Evolutionary conservation across 768 basidiomycete genomes (phyloP), one percentile per base, ranked within the genome.

Genomic region (Ephemerocybe angulata): DNA sequence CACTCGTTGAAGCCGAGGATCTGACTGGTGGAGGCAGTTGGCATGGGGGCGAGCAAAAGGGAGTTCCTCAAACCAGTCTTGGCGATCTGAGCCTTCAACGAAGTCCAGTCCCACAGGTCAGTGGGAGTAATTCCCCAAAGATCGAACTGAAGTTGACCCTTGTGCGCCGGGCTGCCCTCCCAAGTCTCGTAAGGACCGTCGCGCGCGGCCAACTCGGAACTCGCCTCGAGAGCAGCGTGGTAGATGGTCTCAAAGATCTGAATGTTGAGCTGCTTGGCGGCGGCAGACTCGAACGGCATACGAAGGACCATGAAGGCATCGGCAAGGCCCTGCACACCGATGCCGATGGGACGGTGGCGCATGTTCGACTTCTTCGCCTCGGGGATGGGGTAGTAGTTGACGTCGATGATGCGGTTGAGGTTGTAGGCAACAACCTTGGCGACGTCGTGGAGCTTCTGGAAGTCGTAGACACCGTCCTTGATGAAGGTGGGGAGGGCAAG

Each of bases 171-270:
- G 53, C 90, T 93, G 27, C 96, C 97, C 59, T 82, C 78, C 77
- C 85, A 98, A 1, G 90, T 87, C 73, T 93, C 87, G 68, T 98
- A 99, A 2, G 88, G 79, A 22, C 92, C 94, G 19, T 88, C 84
- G 53, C 63, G 73, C 67, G 76, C 82, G 21, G 96, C 93, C 55
- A 98, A 71, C 72, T 98, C 97, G 56, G 80, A 84, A 59, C 91
- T 94, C 3, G 92, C 87, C 71, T 98, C 96, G 24, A 93, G 82
- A 1, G 91, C 90, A 54, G 82, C 96, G 62, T 99, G 93, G 69
- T 98, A 99, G 67, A 99, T 98, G 13, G 97, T 99, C 78, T 99
- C 97, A 69, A 97, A 98, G 70, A 99, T 98, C 72, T 96, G 85
- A 59, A 87, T 78, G 76, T 99, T 98, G 61, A 99, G 85, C 62